These are phyloP conservation scores for Corylus heterophylla DNA, from an alignment of 306 rosid species.

Conservation along the genomic window DNA sequence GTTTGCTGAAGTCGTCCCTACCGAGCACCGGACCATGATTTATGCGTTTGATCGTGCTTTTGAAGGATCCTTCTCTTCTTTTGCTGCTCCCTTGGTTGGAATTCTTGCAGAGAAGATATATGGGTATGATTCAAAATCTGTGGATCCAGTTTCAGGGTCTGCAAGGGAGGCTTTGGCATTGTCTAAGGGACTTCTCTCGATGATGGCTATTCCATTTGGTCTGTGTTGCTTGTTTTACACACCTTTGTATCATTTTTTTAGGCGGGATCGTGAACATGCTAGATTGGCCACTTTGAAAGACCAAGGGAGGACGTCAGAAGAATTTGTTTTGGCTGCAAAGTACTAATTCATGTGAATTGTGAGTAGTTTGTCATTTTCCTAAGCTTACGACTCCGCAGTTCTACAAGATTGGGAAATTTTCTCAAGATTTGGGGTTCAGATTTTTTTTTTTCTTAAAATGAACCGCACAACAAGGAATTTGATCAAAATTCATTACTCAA, in stretches of 20 bases:
- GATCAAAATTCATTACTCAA: neutral
- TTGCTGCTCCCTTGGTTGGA: constrained; percentile 97
- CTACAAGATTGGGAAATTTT: constrained; percentile 3
- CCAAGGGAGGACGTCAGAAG: constrained; percentile 52
- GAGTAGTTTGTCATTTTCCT: neutral
- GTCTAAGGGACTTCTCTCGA: constrained; percentile 86
- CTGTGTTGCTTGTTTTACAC: constrained; percentile 90
- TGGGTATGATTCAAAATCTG: constrained; percentile 76
- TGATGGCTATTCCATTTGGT: constrained; percentile 89
- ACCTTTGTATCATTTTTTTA: constrained; percentile 64
- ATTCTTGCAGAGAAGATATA: constrained; percentile 85
- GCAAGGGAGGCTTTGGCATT: constrained; percentile 75
- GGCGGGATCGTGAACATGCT: constrained; percentile 75
- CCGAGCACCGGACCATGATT: constrained; percentile 89
- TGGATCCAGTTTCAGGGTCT: constrained; percentile 69
- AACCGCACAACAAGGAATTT: neutral
- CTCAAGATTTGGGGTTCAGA: neutral
- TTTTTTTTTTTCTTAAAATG: neutral
- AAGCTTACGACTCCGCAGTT: constrained; percentile 5
- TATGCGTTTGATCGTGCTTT: constrained; percentile 98
- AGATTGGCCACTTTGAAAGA: constrained; percentile 51
- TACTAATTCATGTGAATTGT: neutral
- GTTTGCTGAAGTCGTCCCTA: constrained; percentile 94
- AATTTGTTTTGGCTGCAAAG: neutral
- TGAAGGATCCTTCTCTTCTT: constrained; percentile 87